Conservation (phyloP, 345 rosid genomes). For the Microcos paniculata region DNA sequence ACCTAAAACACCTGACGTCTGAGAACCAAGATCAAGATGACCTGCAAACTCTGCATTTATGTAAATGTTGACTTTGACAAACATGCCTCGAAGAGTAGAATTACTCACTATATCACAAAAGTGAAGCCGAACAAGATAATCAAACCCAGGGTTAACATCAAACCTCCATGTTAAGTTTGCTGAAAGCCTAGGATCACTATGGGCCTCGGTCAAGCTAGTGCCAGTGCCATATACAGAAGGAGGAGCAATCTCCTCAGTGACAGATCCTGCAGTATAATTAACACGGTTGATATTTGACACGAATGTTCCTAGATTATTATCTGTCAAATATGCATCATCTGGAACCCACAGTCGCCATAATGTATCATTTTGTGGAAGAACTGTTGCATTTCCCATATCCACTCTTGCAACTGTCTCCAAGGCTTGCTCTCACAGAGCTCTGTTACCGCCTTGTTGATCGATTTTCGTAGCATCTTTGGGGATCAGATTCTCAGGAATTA, state of each 20-base stretch:
- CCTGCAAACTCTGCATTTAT: constrained; percentile 50
- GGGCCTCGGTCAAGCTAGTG: constrained; percentile 33
- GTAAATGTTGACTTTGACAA: constrained; percentile 50
- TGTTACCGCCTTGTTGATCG: constrained; percentile 20
- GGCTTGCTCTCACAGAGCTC: constrained; percentile 37
- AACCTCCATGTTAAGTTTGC: constrained; percentile 78
- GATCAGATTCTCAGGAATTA: constrained; percentile 55
- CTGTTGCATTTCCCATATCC: constrained; percentile 77
- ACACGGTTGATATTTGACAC: constrained; percentile 47
- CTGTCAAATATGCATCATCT: constrained; percentile 47
- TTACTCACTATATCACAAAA: constrained; percentile 57
- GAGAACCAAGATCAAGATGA: constrained; percentile 45
- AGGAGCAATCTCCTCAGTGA: constrained; percentile 55
- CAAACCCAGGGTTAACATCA: constrained; percentile 60
- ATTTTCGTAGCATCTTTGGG: constrained; percentile 43
- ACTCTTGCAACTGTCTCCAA: constrained; percentile 76
- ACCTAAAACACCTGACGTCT: constrained; percentile 35
- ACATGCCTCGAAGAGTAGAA: constrained; percentile 12
- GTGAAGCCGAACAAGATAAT: constrained; percentile 73
- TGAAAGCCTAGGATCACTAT: constrained; percentile 32
- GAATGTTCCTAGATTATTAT: constrained; percentile 23
- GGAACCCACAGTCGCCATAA: constrained; percentile 80
- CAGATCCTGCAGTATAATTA: constrained; percentile 34
- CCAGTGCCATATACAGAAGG: constrained; percentile 75
- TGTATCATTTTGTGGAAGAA: constrained; percentile 49